Evolutionary conservation across 768 basidiomycete genomes (phyloP).

Genomic region (Royoungia palumana): DNA sequence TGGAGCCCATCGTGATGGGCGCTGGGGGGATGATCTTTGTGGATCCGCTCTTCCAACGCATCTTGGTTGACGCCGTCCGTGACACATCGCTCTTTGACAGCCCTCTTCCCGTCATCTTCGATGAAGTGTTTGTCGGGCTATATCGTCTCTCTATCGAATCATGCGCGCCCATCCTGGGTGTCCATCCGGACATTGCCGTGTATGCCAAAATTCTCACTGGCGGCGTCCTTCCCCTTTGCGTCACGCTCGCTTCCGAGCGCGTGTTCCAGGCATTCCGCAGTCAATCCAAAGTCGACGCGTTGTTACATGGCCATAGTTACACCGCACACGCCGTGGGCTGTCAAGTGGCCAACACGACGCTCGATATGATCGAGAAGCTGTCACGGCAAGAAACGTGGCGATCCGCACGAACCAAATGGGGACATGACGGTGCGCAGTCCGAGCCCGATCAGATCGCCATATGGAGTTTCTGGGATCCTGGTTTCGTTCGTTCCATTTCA

Average conservation of each 20-base stretch:
- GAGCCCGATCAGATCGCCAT: slow-evolving; percentile 29
- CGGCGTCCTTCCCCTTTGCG: slow-evolving; percentile 81
- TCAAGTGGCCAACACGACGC: slow-evolving; percentile 80
- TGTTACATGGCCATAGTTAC: slow-evolving; percentile 94
- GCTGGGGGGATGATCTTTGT: slow-evolving; percentile 98
- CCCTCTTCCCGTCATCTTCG: slow-evolving; percentile 88
- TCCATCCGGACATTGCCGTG: slow-evolving; percentile 82
- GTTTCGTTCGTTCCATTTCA: slow-evolving; percentile 66
- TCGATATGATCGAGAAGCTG: slow-evolving; percentile 59
- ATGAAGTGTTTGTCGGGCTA: slow-evolving; percentile 95
- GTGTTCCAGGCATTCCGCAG: slow-evolving; percentile 81
- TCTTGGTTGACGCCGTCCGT: slow-evolving; percentile 80
- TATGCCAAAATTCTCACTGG: slow-evolving; percentile 94
- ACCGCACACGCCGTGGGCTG: slow-evolving; percentile 94
- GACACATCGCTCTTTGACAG: slow-evolving; percentile 33
- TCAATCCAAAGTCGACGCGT: slow-evolving; percentile 73
- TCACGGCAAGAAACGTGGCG: slow-evolving; percentile 53
- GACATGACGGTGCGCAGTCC: not conserved
- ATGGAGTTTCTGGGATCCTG: slow-evolving; percentile 89
- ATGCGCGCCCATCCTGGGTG: slow-evolving; percentile 61
- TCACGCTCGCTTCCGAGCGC: slow-evolving; percentile 75
- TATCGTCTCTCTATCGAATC: slow-evolving; percentile 78
- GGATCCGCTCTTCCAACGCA: slow-evolving; percentile 92
- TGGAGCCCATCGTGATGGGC: slow-evolving; percentile 92
- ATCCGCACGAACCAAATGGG: slow-evolving; percentile 61